Evolutionary conservation across 805 yeast genomes (phyloP), one percentile per base, ranked within the genome.

Genomic region (Barnettozyma populi): DNA sequence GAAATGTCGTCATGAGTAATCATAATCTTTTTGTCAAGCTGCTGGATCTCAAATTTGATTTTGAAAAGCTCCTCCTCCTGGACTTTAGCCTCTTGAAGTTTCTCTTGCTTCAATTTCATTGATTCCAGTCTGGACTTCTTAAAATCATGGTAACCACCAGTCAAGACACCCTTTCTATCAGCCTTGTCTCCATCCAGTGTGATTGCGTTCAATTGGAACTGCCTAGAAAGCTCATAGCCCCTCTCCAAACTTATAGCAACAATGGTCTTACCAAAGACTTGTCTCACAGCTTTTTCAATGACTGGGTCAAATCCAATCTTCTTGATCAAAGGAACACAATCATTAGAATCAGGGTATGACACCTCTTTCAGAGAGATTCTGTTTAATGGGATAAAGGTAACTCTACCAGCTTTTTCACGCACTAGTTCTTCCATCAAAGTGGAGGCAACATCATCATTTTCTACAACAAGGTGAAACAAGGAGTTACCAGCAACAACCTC

Each of bases 171-270:
- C 54, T 74, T 79, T 41, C 79, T 80, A 56, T 88, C 95, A 43
- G 88, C 88, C 53, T 88, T 73, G 62, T 94, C 98, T 55, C 99
- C 99, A 63, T 88, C 95, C 16, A 92, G 68, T 0, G 99, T 94
- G 14, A 94, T 85, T 1, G 96, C 86, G 56, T 78, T 82, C 21
- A 90, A 66, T 27, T 78, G 76, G 61, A 72, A 77, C 9, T 69
- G 65, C 41, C 77, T 76, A 0, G 96, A 82, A 25, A 86, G 67
- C 54, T 80, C 83, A 2, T 82, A 72, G 4, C 95, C 95, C 27
- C 74, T 72, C 42, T 76, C 81, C 41, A 92, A 66, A 52, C 84
- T 80, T 48, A 78, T 75, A 45, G 90, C 83, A 1, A 94, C 90
- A 37, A 90, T 78, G 0, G 94, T 80, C 57, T 75, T 81, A 20